These are phyloP conservation scores for Pyracantha coccinea DNA, from an alignment of 331 rosid genomes.

Conservation along the genomic window DNA sequence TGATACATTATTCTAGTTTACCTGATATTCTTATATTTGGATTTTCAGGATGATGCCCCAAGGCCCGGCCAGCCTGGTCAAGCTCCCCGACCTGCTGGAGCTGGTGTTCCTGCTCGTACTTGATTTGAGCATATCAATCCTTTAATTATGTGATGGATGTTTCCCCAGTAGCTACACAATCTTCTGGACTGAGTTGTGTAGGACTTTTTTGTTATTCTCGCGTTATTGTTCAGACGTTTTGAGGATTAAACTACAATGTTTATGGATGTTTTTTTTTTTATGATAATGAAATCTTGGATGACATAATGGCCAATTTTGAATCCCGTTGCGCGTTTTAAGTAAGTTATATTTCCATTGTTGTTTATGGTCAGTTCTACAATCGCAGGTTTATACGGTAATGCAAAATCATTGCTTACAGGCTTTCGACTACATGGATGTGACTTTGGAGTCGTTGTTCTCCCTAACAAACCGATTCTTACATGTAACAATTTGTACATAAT, in stretches of 20 bases:
- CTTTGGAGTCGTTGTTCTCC: not conserved
- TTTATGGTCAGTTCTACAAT: no score
- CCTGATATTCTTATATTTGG: not conserved
- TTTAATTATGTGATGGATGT: not conserved
- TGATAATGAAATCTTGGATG: not conserved
- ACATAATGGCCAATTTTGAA: no score
- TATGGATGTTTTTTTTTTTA: not conserved
- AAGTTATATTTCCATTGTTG: no score
- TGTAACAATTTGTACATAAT: not conserved
- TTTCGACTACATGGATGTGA: no score
- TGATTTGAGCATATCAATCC: constrained; percentile 8
- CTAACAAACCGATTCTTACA: not conserved
- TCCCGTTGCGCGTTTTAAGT: no score
- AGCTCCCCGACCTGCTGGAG: constrained; percentile 70
- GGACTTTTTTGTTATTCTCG: not conserved
- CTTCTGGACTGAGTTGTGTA: constrained; percentile 18
- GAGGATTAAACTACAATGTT: not conserved
- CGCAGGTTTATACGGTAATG: no score
- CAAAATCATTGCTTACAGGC: no score
- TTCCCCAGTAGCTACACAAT: constrained; percentile 2
- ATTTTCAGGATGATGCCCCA: constrained; percentile 57
- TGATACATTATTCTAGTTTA: no score
- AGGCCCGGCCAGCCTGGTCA: constrained; percentile 90
- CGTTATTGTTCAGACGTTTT: not conserved
- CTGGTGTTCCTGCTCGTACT: constrained; percentile 39